These are phyloP conservation scores for Tieghemostelium lacteum DNA, from an alignment of 78 protist species.

Conservation along the genomic window DNA sequence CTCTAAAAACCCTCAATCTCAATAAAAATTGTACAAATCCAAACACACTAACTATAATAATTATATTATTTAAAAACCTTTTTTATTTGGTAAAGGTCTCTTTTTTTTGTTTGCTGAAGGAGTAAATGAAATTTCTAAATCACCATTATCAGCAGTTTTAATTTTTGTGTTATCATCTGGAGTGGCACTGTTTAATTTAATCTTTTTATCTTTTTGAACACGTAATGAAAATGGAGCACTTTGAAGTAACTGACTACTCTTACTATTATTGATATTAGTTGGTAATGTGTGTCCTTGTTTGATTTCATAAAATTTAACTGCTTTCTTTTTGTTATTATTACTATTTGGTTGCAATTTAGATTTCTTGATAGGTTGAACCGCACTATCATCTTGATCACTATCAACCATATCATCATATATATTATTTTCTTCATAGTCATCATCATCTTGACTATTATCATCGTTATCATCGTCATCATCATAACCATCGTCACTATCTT, in stretches of 20 bases:
- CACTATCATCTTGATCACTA: background rate
- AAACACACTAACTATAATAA: too few species aligned
- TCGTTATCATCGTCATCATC: background rate
- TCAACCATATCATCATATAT: slow-evolving; percentile 16
- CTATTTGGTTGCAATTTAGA: background rate
- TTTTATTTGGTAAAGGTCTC: background rate
- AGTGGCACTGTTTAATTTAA: background rate
- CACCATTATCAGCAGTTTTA: slow-evolving; percentile 39
- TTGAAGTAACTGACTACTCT: slow-evolving; percentile 9
- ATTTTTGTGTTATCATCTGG: slow-evolving; percentile 24
- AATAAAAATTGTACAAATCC: too few species aligned
- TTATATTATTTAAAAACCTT: too few species aligned
- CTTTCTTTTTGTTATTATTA: background rate
- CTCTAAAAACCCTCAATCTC: too few species aligned
- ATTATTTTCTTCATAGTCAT: slow-evolving; percentile 7
- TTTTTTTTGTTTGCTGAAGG: slow-evolving; percentile 6
- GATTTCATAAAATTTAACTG: slow-evolving; percentile 50
- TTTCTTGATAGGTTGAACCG: background rate
- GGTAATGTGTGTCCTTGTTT: slow-evolving; percentile 54
- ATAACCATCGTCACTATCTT: slow-evolving; percentile 28
- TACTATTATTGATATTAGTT: slow-evolving; percentile 4
- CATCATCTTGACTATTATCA: background rate
- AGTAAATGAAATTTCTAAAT: slow-evolving; percentile 38
- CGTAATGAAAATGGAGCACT: slow-evolving; percentile 69
- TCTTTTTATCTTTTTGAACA: slow-evolving; percentile 27